Percentiles rank a stretch among this genome's conserved stretches.
These are phyloP conservation scores for Colletotrichum horii DNA, from an alignment of 2,329 filamentous ascomycete genomes.

Conservation along the genomic window DNA sequence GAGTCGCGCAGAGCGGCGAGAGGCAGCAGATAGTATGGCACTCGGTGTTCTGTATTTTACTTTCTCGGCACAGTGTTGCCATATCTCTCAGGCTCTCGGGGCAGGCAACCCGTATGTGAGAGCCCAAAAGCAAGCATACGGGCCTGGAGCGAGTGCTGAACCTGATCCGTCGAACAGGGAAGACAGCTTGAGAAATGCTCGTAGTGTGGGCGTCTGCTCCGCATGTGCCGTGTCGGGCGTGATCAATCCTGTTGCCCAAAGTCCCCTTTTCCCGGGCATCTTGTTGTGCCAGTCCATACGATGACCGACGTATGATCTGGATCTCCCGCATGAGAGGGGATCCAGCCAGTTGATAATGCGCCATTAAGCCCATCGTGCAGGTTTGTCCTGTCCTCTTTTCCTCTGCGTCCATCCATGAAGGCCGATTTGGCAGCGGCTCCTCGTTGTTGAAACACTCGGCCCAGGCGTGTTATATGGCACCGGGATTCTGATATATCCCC, in stretches of 20 bases:
- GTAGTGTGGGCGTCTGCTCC: slow-evolving; percentile 2
- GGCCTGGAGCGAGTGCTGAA: not conserved
- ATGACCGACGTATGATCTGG: slow-evolving; percentile 2
- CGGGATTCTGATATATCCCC: slow-evolving; percentile 14
- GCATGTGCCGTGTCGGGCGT: slow-evolving; percentile 10
- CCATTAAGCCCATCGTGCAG: not conserved
- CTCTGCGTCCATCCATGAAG: not conserved
- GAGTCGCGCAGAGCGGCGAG: not conserved
- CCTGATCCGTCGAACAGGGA: not conserved
- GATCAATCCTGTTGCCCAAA: not conserved
- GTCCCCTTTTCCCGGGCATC: not conserved
- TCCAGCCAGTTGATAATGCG: not conserved
- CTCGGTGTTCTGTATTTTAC: not conserved
- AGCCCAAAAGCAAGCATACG: not conserved
- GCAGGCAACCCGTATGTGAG: not conserved
- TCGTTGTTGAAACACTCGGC: slow-evolving; percentile 16
- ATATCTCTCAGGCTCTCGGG: not conserved
- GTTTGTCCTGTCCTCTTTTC: not conserved
- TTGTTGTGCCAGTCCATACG: not conserved
- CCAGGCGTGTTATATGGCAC: slow-evolving; percentile 6
- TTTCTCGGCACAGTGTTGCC: not conserved
- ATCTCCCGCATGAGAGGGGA: not conserved
- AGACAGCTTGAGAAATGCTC: not conserved
- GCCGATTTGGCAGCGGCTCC: not conserved
- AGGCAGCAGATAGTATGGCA: not conserved